Base-by-base conservation (phyloP, 208 protist genomes). In the Leishmania arabica region DNA sequence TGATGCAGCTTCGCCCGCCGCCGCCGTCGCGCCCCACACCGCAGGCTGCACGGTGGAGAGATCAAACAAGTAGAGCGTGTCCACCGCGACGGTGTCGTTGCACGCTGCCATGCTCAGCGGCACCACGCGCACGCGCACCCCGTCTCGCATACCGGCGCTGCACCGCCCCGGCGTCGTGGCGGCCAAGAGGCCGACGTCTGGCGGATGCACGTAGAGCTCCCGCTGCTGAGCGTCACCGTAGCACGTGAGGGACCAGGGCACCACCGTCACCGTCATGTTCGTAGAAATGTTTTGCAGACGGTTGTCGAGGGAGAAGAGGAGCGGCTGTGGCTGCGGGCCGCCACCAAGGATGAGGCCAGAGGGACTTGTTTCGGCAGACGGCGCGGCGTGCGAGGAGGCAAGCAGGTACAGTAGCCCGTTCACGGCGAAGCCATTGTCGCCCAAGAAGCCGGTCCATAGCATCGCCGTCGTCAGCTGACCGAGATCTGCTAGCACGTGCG, bases 391-490 rank as follows among this genome's bases (percentile, higher is more conserved):
- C 45, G 45, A 13, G 45, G 45, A 47, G 45, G 45, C 45, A 47
- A 88, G 89, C 53, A 95, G 53, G 83, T 93, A 93, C 11, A 95
- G 72, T 31, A 90, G 74, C 24, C 90, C 90, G 54, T 88, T 84
- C 58, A 71, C 73, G 54, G 80, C 88, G 81, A 89, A 93, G 45
- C 87, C 90, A 74, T 77, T 83, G 21, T 74, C 62, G 49, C 87
- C 85, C 17, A 92, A 49, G 81, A 95, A 95, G 27, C 92, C 92
- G 24, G 80, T 86, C 90, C 92, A 94, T 79, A 95, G 83, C 69
- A 85, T 84, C 58, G 92, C 83, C 21, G 87, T 86, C 11, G 88
- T 90, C 60, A 95, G 89, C 71, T 81, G 81, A 1, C 81, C 77
- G 2, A 85, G 77, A 8, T 81, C 81, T 3, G 81, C 81, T 64